Conservation (phyloP, 2,329 filamentous ascomycete species). For the Ophiocordyceps robertsii region DNA sequence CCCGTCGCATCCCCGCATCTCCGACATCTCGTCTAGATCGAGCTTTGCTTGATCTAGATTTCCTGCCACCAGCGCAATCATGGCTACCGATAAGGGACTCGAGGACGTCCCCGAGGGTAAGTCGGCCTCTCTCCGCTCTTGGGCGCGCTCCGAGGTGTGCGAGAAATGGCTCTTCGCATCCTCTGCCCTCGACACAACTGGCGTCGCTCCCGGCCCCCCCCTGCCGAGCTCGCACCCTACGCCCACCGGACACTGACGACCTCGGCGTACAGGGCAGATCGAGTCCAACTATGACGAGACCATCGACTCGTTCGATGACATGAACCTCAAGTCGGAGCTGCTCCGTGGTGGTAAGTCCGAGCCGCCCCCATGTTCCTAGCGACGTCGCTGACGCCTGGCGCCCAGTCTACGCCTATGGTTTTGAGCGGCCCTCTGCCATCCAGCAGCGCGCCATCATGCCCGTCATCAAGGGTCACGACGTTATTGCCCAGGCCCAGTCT, state of each 20-base stretch:
- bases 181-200: constrained; percentile 12
- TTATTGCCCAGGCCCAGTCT: constrained; percentile 98
- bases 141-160: background rate
- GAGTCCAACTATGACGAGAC: constrained; percentile 99
- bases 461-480: constrained; percentile 99
- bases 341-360: constrained; percentile 65
- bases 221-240: background rate
- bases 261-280: constrained; percentile 64
- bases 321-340: constrained; percentile 94
- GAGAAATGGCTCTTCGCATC: background rate
- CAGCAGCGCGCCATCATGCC: constrained; percentile 99
- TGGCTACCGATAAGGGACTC: constrained; percentile 97
- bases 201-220: background rate
- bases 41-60: constrained; percentile 65
- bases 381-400: constrained; percentile 10
- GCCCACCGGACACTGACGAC: background rate
- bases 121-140: constrained; percentile 14
- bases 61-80: constrained; percentile 63
- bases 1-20: constrained; percentile 23
- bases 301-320: constrained; percentile 97
- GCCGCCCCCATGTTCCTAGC: constrained; percentile 1
- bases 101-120: constrained; percentile 93
- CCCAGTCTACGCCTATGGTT: constrained; percentile 93
- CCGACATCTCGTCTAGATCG: constrained; percentile 47
- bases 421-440: constrained; percentile 98